These are phyloP conservation scores for Sapria himalayana DNA, from an alignment of 345 rosid genomes.

Conservation along the genomic window DNA sequence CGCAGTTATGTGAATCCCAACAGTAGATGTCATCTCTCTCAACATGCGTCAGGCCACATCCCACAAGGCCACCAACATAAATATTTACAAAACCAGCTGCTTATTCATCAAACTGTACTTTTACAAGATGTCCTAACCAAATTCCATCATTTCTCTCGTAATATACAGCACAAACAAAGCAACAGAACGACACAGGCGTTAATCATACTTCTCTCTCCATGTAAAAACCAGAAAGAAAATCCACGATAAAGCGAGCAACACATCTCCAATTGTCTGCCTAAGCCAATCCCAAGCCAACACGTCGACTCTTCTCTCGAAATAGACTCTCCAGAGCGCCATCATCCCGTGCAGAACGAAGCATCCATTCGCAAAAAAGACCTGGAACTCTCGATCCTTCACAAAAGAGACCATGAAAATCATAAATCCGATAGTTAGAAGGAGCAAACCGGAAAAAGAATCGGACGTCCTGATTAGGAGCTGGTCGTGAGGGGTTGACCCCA, in stretches of 20 bases:
- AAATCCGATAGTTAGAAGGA: conserved; percentile 50
- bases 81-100: no score
- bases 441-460: conserved; percentile 80
- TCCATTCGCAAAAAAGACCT: conserved; percentile 65
- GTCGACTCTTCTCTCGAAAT: conserved; percentile 45
- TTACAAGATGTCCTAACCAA: no score
- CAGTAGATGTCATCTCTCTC: no score
- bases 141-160: no score
- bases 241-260: conserved; percentile 62
- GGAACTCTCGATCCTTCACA: conserved; percentile 59
- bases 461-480: conserved; percentile 73
- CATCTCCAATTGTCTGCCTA: conserved; percentile 52
- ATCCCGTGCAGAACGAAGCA: conserved; percentile 48
- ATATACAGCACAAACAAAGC: no score
- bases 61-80: no score
- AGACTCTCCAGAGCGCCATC: conserved; percentile 60
- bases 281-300: conserved; percentile 49
- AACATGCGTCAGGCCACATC: no score
- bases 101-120: no score
- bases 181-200: no score
- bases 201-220: conserved; percentile 93
- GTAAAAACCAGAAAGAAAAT: conserved; percentile 58
- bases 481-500: conserved; percentile 81
- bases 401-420: conserved; percentile 71
- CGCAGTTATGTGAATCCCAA: no score